A percentile compares a stretch with the other conserved stretches of the same genome.
Conservation (phyloP, 352 stramenopile genomes). For the Phytopythium chamaehyphon region DNA sequence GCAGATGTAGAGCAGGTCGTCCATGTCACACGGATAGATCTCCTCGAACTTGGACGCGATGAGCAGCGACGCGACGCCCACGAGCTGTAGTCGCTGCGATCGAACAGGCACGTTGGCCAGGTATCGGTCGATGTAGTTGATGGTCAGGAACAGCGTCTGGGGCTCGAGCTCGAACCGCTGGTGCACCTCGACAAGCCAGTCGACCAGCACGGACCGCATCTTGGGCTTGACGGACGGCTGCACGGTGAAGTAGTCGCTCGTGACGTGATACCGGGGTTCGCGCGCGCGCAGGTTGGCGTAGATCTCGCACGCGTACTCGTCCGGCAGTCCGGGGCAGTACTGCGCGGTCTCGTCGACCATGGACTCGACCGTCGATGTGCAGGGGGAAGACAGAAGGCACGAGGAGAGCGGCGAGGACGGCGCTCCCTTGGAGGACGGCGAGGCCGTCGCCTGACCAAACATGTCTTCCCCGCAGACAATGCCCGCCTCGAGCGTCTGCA, state of each 20-base stretch:
- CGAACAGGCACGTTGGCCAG: conserved; percentile 87
- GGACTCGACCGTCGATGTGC: background rate
- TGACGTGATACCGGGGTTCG: conserved; percentile 44
- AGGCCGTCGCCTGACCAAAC: conserved; percentile 13
- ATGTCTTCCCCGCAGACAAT: conserved; percentile 12
- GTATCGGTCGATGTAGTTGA: conserved; percentile 99
- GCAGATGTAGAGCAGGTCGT: conserved; percentile 98
- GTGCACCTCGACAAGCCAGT: conserved; percentile 95
- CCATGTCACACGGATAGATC: conserved; percentile 97
- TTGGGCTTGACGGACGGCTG: conserved; percentile 46
- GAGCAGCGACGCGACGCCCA: conserved; percentile 95
- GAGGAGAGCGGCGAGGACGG: background rate
- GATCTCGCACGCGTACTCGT: conserved; percentile 54
- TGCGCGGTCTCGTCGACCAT: conserved; percentile 4
- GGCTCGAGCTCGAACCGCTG: conserved; percentile 96
- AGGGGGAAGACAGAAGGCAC: background rate
- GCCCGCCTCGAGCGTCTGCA: conserved; percentile 7
- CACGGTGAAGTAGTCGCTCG: conserved; percentile 41
- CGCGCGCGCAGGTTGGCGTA: conserved; percentile 40
- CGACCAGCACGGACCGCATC: conserved; percentile 70
- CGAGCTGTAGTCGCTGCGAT: conserved; percentile 95
- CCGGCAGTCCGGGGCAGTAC: conserved; percentile 34
- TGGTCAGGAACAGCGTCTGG: conserved; percentile 97
- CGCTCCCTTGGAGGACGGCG: background rate
- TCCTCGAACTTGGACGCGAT: conserved; percentile 99